Base-by-base conservation (phyloP, 371 early-diverging fungal species). In the Mortierella sp. region DNA sequence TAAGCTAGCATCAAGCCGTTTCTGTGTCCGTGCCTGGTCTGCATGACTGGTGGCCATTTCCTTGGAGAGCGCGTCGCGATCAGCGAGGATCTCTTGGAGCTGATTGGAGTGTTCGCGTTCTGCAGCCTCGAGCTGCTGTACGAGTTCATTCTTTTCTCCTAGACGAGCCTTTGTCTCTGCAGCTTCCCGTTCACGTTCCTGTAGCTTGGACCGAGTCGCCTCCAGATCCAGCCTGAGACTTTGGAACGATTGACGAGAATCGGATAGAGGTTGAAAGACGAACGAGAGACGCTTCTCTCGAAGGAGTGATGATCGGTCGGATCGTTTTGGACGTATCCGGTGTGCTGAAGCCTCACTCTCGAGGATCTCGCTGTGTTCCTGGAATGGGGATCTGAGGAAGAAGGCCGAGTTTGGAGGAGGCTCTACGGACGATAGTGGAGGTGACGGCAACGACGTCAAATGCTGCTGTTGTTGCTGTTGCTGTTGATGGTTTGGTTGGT, bases 11-110 rank as follows among this genome's bases (percentile, higher is more conserved):
- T 64, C 53, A 12, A 75, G 46, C 23, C 75, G 66, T 47, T 70
- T 75, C 60, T 70, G 30, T 47, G 66, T 70, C 37, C 67, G 70
- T n/a, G 75, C 70, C 23, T 75, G 70, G 46, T 75, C 75, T 16
- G 71, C 15, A 59, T 75, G 75, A 19, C 67, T 61, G 15, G 70
- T 71, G 12, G 47, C 44, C 75, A 75, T 75, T 37, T 75, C 75
- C 46, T 66, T 21, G 2, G 71, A 66, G 46, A 75, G 66, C 18
- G 75, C 70, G 52, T 75, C 75, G 25, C 75, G 75, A 25, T 75
- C 75, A 29, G 66, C 21, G 1, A 57, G 45, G 12, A 60, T 67
- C 46, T 75, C 75, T 45, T 60, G 59, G 19, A 75, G 67, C n/a
- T 70, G 71, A 4, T 64, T 44, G 16, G 28, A 16, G 45, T 60